Evolutionary conservation across 257 asterid species (phyloP).

Genomic region (Capsicum baccatum): DNA sequence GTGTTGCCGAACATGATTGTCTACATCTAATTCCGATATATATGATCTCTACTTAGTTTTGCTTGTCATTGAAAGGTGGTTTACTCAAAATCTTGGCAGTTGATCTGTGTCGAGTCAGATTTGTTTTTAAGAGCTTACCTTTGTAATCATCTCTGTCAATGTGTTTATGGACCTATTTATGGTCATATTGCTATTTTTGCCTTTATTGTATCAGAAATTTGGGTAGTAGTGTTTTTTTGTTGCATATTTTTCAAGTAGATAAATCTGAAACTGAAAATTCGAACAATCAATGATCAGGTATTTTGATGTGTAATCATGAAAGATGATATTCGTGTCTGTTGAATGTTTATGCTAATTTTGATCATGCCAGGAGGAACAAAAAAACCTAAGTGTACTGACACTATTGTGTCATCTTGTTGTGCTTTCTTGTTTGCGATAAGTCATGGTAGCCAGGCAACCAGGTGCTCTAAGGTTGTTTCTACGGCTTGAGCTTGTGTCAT

Average conservation of each 20-base stretch:
- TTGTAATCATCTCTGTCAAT: not conserved
- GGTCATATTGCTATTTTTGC: not conserved
- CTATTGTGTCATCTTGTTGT: constrained; percentile 17
- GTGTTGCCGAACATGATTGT: constrained; percentile 4
- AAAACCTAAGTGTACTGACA: not conserved
- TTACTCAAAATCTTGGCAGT: not conserved
- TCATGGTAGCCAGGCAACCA: not conserved
- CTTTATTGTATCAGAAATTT: not conserved
- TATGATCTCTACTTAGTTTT: not conserved
- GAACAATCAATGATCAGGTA: not conserved
- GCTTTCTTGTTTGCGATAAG: not conserved
- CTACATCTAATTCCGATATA: not conserved
- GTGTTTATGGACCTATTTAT: not conserved
- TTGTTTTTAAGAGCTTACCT: not conserved
- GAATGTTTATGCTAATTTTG: not conserved
- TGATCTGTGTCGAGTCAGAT: not conserved
- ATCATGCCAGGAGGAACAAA: not conserved
- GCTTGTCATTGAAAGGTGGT: not conserved
- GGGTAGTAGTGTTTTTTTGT: not conserved
- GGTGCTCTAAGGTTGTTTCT: not conserved
- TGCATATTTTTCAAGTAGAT: not conserved
- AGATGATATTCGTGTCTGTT: not conserved
- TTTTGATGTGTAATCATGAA: constrained; percentile 18
- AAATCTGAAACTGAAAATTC: not conserved
- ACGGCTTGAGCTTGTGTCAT: not conserved